Evolutionary conservation across 306 rosid genomes (phyloP), one percentile per base, ranked within the genome.

Genomic region (Trifolium subterraneum): DNA sequence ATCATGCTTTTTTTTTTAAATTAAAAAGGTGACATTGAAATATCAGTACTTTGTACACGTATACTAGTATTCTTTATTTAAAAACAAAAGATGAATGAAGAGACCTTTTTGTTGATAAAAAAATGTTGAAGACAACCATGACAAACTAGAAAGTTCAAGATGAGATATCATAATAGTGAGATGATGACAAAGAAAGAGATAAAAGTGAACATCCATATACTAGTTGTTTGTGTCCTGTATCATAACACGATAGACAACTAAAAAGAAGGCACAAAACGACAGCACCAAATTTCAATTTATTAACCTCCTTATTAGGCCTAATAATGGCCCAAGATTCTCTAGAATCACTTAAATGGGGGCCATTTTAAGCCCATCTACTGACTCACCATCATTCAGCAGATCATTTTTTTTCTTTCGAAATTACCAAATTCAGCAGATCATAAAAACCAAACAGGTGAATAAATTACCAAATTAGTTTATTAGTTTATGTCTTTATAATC

Each of bases 151-250:
- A 52, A 9, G 60, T 29, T 36, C 39, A 36, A 2, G 1, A 23
- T 12, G 6, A 2, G 10, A 58, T 7, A 23, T 58, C 64, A 58
- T 23, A 35, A 23, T 58, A 58, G 22, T 6, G 64, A 6, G 36
- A 58, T 22, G 64, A 58, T 58, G 64, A 58, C 64, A 58, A 25
- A 58, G 36, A 58, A 58, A 12, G 18, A 12, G 36, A 58, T 58
- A 58, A 58, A 25, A 58, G 18, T 12, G 36, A 23, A 58, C 16
- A 6, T 5, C 36, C 15, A 23, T 58, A 23, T 58, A 12, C 38
- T 25, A 48, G 55, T 48, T 52, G 60, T 52, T 19, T 52, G 29
- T 19, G 25, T 52, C 25, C 2, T 4, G 29, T 3, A 25, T 58
- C 36, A 0, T 16, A 58, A 25, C 36, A 25, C 38, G 1, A 19